Evolutionary conservation across 2,329 filamentous ascomycete genomes (phyloP).

Genomic region (Colletotrichum sp.): DNA sequence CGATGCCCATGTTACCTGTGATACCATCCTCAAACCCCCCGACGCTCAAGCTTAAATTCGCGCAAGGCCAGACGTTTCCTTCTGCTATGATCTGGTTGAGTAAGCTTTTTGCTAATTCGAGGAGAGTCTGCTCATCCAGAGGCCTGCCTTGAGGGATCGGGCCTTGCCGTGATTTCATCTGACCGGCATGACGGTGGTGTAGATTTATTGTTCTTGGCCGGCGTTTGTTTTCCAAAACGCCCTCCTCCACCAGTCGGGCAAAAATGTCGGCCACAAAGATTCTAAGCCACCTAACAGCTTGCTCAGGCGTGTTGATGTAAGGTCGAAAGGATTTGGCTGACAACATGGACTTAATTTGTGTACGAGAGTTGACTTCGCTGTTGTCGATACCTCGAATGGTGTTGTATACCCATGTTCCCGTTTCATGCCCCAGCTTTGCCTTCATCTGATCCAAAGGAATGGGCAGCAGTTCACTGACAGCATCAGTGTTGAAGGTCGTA

Average conservation of each 20-base stretch:
- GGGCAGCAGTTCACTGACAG: slow-evolving; percentile 75
- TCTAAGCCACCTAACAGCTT: slow-evolving; percentile 83
- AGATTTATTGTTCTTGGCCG: slow-evolving; percentile 86
- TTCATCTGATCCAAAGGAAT: slow-evolving; percentile 79
- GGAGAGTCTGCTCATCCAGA: slow-evolving; percentile 75
- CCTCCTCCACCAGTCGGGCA: slow-evolving; percentile 87
- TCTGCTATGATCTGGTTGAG: slow-evolving; percentile 80
- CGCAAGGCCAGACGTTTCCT: slow-evolving; percentile 85
- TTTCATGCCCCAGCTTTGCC: slow-evolving; percentile 80
- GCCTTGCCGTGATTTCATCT: slow-evolving; percentile 75
- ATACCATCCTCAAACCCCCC: slow-evolving; percentile 92
- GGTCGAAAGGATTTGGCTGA: slow-evolving; percentile 96
- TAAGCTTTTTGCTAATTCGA: slow-evolving; percentile 77
- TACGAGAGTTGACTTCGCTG: slow-evolving; percentile 88
- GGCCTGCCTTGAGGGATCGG: slow-evolving; percentile 79
- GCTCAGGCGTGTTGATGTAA: slow-evolving; percentile 76
- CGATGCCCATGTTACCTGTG: slow-evolving; percentile 84
- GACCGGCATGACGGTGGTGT: slow-evolving; percentile 77
- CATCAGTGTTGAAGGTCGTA: slow-evolving; percentile 80
- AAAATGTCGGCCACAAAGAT: slow-evolving; percentile 95
- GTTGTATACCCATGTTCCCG: slow-evolving; percentile 83
- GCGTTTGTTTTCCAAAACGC: slow-evolving; percentile 84
- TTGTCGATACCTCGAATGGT: slow-evolving; percentile 85
- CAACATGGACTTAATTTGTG: slow-evolving; percentile 96
- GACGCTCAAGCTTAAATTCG: slow-evolving; percentile 87